Evolutionary conservation across 2,329 filamentous ascomycete genomes (phyloP).

Genomic region (Colletotrichum sp.): DNA sequence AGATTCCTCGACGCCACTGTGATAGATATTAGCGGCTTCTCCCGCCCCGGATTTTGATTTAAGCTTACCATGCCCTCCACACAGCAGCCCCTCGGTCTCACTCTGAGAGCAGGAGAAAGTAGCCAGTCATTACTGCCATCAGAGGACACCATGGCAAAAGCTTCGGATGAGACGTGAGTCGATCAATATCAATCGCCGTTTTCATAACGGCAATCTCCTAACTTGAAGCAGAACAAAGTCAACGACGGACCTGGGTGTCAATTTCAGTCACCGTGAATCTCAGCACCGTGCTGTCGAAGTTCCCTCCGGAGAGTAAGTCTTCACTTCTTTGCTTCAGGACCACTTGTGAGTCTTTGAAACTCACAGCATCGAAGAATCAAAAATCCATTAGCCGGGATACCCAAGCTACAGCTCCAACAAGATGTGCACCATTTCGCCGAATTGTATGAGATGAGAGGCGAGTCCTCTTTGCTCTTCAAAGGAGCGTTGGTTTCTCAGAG

Average conservation of each 20-base stretch:
- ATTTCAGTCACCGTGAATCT: background rate
- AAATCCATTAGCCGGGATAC: constrained; percentile 45
- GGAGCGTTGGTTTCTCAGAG: constrained; percentile 58
- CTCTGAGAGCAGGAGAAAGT: background rate
- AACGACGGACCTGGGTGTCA: background rate
- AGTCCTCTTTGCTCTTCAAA: constrained; percentile 44
- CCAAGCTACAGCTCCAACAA: constrained; percentile 53
- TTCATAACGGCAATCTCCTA: background rate
- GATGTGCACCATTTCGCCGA: constrained; percentile 60
- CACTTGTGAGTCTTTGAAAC: background rate
- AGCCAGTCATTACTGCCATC: background rate
- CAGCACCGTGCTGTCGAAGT: background rate
- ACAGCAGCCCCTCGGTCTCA: background rate
- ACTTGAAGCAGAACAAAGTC: background rate
- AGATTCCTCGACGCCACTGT: background rate
- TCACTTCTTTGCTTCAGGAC: background rate
- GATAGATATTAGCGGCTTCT: background rate
- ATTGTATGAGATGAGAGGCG: constrained; percentile 46
- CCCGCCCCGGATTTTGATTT: background rate
- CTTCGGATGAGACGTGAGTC: background rate
- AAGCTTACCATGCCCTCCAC: background rate
- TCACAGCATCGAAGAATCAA: background rate
- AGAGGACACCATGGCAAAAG: background rate
- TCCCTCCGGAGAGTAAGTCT: background rate
- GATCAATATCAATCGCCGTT: background rate